Base-by-base conservation (phyloP, 768 basidiomycete species). In the Amanita jacksonii region DNA sequence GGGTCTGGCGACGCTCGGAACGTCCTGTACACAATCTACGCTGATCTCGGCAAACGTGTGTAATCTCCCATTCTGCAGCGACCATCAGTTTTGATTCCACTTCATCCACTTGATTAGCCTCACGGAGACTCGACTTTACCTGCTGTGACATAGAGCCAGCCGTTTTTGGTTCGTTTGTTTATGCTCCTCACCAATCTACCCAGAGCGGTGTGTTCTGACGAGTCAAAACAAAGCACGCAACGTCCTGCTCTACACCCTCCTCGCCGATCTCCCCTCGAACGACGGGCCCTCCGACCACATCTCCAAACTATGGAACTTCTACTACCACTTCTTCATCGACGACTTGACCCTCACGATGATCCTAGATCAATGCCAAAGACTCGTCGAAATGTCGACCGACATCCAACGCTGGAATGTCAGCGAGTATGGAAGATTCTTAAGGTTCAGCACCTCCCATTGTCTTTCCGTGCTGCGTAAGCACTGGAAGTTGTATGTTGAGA, bases 1-100 rank as follows among this genome's bases (percentile, higher is more conserved):
- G 73, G 66, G 1, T 75, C 71, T 46, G 72, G 73, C 19, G 73
- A 74, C 43, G 67, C 69, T 7, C 54, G 72, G 19, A 70, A 71
- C 40, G 60, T 76, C 7, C 40, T 74, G 16, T 69, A 66, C 49
- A 72, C 74, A 0, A 46, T 70, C 1, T 52, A 51, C 37, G 49
- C 50, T 39, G 60, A 61, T 34, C 50, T 50, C 16, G 34, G 37
- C 8, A 46, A 38, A 7, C 43, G 58, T 58, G 45, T 31, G 54
- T 48, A 4, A 8, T 13, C n/a, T 24, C 4, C 24, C 22, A 24
- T 23, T 20, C 13, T 39, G 19, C 22, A 5, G n/a, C 25, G 5
- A 10, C 12, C 36, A 8, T 3, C 10, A 20, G 5, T 23, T 9
- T 13, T n/a, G 38, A 28, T 30, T 30, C 37, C 37, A 7, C 16